These are phyloP conservation scores for Catenaria anguillulae DNA, from an alignment of 371 early-diverging fungal genomes.

Conservation along the genomic window DNA sequence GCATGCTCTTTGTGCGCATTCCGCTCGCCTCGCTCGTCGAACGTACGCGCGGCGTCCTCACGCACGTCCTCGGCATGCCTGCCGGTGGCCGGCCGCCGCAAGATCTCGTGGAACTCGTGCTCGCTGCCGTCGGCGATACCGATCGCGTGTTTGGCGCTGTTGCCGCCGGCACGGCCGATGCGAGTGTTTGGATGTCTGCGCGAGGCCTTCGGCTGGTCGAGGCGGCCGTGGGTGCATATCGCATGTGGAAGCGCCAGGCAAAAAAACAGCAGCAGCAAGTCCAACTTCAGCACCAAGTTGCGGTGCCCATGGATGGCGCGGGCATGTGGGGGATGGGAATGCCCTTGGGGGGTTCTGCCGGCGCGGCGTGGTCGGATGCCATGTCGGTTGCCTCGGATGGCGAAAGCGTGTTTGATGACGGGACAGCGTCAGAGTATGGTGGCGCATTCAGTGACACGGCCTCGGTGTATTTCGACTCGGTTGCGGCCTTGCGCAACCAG, in stretches of 20 bases:
- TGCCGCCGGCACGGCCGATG: background rate
- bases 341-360: no score
- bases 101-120: background rate
- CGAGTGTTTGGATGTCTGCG: background rate
- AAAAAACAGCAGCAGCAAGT: background rate
- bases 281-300: background rate
- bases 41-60: background rate
- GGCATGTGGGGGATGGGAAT: background rate
- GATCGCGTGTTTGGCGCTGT: background rate
- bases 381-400: no score
- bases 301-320: background rate
- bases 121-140: background rate
- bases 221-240: background rate
- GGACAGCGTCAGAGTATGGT: no score
- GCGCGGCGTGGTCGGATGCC: no score
- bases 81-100: background rate
- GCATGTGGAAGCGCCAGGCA: background rate
- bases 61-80: background rate
- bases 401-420: no score
- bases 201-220: background rate
- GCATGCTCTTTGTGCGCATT: background rate
- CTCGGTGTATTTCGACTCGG: no score
- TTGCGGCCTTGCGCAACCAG: no score
- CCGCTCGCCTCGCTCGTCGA: background rate
- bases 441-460: no score